Percentiles rank a stretch among this genome's conserved stretches.
Conservation (phyloP, 805 yeast genomes). For the Ogataea naganishii region DNA sequence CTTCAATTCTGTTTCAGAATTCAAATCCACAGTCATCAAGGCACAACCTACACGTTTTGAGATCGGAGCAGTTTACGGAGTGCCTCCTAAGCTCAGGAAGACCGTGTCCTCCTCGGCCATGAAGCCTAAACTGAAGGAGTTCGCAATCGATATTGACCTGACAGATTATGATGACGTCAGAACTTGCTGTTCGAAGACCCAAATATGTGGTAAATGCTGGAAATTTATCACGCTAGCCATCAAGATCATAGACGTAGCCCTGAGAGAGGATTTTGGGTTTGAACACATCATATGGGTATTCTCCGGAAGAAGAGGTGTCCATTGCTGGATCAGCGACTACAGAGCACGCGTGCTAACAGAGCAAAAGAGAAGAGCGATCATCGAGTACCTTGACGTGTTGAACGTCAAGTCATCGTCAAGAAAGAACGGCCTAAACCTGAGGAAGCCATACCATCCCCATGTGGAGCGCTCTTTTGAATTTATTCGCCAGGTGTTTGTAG, state of each 20-base stretch:
- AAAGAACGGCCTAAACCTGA: constrained; percentile 40
- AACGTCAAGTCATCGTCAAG: constrained; percentile 39
- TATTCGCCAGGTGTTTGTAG: constrained; percentile 53
- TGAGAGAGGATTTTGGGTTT: constrained; percentile 86
- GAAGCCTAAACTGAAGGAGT: constrained; percentile 77
- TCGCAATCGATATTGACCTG: constrained; percentile 94
- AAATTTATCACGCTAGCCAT: constrained; percentile 81
- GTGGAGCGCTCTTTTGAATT: constrained; percentile 65
- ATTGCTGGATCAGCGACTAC: constrained; percentile 93
- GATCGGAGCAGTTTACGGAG: constrained; percentile 84
- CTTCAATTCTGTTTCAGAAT: constrained; percentile 55
- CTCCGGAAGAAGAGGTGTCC: constrained; percentile 98
- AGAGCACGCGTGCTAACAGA: constrained; percentile 74
- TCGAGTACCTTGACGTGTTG: constrained; percentile 77
- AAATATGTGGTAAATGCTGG: constrained; percentile 89
- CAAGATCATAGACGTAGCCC: constrained; percentile 58
- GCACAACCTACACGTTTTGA: constrained; percentile 88
- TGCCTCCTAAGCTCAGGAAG: constrained; percentile 82
- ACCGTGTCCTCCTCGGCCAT: constrained; percentile 65
- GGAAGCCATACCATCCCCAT: constrained; percentile 88
- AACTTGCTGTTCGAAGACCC: constrained; percentile 85
- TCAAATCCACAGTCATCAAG: constrained; percentile 64
- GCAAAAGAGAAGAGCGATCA: constrained; percentile 62
- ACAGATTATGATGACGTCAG: constrained; percentile 92
- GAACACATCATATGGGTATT: constrained; percentile 86